Percentiles rank a stretch among this genome's conserved stretches.
These are phyloP conservation scores for Suhomyces sp. DNA, from an alignment of 805 yeast genomes.

Conservation along the genomic window DNA sequence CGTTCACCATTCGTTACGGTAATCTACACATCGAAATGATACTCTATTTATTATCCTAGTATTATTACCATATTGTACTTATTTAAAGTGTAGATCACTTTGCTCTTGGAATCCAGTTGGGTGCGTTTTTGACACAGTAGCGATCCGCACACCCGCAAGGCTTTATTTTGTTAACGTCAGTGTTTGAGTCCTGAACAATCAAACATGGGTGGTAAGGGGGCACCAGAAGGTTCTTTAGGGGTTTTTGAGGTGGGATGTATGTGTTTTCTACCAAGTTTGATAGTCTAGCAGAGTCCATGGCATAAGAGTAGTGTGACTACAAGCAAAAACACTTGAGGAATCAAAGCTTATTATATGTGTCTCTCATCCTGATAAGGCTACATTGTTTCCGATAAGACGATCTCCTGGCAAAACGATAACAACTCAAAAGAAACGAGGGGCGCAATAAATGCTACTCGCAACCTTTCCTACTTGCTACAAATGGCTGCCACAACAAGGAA, in stretches of 20 bases:
- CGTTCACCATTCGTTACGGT: not conserved
- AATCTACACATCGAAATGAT: not conserved
- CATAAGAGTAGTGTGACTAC: not conserved
- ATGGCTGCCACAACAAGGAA: not conserved
- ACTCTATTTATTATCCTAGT: not conserved
- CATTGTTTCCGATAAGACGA: not conserved
- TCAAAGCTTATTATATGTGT: not conserved
- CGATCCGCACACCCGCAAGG: conserved; percentile 42
- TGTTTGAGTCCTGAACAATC: conserved; percentile 54
- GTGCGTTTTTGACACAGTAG: conserved; percentile 39
- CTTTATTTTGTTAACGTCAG: conserved; percentile 41
- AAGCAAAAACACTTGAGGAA: not conserved
- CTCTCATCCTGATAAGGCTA: not conserved
- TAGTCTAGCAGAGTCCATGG: conserved; percentile 45
- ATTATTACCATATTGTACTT: not conserved
- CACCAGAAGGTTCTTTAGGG: conserved; percentile 19
- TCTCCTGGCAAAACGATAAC: not conserved
- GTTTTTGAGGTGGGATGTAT: conserved; percentile 44
- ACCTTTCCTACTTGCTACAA: not conserved
- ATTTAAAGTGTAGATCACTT: not conserved
- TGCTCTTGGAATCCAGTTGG: conserved; percentile 37
- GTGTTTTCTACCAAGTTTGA: conserved; percentile 37
- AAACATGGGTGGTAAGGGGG: conserved; percentile 57
- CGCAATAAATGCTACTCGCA: not conserved
- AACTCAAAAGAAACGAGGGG: not conserved